A percentile compares a stretch with the other conserved stretches of the same genome.
Evolutionary conservation across 345 rosid species (phyloP).

Genomic region (Geranium brycei): DNA sequence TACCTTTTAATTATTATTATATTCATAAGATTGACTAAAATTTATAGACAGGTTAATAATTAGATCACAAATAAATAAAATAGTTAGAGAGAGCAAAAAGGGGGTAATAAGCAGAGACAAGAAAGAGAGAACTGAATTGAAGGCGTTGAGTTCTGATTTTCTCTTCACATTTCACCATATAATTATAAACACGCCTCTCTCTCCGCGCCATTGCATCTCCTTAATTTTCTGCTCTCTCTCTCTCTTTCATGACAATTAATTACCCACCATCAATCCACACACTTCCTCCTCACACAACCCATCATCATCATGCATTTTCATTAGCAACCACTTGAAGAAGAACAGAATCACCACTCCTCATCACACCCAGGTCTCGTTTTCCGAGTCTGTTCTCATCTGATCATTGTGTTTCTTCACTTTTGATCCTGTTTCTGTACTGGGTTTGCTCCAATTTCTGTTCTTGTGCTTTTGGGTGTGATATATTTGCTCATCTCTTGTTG

Average conservation of each 20-base stretch:
- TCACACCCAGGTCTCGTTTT: background rate
- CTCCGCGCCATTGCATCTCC: slow-evolving; percentile 9
- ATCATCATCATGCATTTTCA: background rate
- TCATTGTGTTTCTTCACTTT: background rate
- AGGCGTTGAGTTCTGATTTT: background rate
- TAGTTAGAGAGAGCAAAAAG: too few species aligned
- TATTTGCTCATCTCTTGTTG: background rate
- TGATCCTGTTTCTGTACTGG: background rate
- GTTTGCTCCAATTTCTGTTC: background rate
- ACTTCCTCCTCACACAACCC: background rate
- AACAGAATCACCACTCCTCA: background rate
- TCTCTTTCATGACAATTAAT: background rate
- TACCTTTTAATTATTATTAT: too few species aligned
- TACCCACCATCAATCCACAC: background rate
- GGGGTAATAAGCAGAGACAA: too few species aligned
- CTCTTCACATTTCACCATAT: background rate
- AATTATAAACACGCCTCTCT: slow-evolving; percentile 2
- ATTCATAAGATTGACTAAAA: too few species aligned
- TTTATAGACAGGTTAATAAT: too few species aligned
- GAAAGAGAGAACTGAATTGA: background rate
- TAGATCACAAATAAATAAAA: too few species aligned
- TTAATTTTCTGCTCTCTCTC: background rate
- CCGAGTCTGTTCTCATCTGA: background rate
- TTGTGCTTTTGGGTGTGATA: too few species aligned
- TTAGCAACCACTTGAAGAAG: background rate